These are phyloP conservation scores for Peronospora belbahrii DNA, from an alignment of 352 stramenopile genomes.

Conservation along the genomic window DNA sequence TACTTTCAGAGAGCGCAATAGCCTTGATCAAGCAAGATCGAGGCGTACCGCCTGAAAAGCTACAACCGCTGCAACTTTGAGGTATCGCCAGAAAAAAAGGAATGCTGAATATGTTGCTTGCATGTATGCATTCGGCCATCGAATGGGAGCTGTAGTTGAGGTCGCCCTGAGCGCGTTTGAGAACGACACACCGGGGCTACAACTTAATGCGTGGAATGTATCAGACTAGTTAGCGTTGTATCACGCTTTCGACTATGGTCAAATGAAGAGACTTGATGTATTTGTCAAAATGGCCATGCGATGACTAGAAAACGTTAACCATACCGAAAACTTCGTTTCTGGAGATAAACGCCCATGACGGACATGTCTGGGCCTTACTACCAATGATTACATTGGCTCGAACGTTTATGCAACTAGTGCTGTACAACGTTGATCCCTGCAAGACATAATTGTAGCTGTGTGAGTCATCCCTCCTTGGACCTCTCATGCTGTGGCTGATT, in stretches of 20 bases:
- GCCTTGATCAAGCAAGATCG: neutral
- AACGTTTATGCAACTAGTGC: constrained; percentile 26
- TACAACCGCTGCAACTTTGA: too few relatives aligned
- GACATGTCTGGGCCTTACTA: constrained; percentile 44
- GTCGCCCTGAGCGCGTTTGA: constrained; percentile 29
- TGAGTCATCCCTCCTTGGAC: too few relatives aligned
- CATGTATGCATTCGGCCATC: too few relatives aligned
- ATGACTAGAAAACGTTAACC: neutral
- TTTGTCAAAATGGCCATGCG: constrained; percentile 24
- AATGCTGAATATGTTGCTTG: too few relatives aligned
- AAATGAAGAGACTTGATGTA: constrained; percentile 32
- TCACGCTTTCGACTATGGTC: constrained; percentile 60
- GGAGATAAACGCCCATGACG: constrained; percentile 39
- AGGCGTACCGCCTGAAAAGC: neutral
- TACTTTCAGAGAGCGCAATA: constrained; percentile 18
- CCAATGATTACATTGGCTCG: constrained; percentile 44
- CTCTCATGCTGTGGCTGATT: too few relatives aligned
- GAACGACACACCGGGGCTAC: constrained; percentile 52
- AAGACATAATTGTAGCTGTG: too few relatives aligned
- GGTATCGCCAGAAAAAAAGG: too few relatives aligned
- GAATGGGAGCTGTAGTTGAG: too few relatives aligned
- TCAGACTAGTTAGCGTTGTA: constrained; percentile 57
- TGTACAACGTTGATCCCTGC: constrained; percentile 50
- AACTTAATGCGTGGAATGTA: constrained; percentile 56
- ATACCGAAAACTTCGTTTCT: constrained; percentile 6